Base-by-base conservation (phyloP, 106 monocot species). In the Chionographis japonica region DNA sequence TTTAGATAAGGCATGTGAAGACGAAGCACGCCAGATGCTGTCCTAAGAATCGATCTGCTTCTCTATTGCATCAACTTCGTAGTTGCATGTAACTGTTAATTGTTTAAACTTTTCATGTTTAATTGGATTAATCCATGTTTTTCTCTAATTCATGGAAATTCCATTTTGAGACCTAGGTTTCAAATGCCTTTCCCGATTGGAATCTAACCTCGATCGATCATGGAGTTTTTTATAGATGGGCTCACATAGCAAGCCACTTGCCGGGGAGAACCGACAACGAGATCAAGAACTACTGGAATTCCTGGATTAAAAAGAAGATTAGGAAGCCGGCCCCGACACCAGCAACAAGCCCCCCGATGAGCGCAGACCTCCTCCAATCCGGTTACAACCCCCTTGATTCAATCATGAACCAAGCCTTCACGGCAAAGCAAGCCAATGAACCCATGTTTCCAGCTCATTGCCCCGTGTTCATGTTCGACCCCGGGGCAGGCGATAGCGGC, bases 281-380 rank as follows among this genome's bases (percentile, higher is more conserved):
- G 77, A 88, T 88, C 65, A 88, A 88, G 62, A 88, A 88, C 68
- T 84, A 84, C 67, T 88, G 88, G 88, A 88, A 88, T 54, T 88
- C 88, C 64, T 88, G 84, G 84, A 88, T 88, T 50, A 88, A 88
- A 68, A 88, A 88, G 80, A 88, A 88, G 62, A 76, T 88, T 16
- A 52, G 74, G 54, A 84, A 83, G 60, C 68, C 77, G 11, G 61
- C 11, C 16, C 52, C 49, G 0, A 50, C 63, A 13, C 13, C 78
- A 12, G 55, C 74, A 37, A 59, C 40, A 11, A 62, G 67, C 53
- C 36, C 79, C 4, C 58, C 65, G 11, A 50, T 4, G 3, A 49
- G 37, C 6, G 37, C 38, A 19, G 58, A 36, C 51, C 39, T 38
- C 72, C 40, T 40, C 20, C 79, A 52, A 39, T 38, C 56, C 2